Percentiles rank a stretch among this genome's conserved stretches.
Evolutionary conservation across 345 rosid species (phyloP).

Genomic region (Brassica cretica): DNA sequence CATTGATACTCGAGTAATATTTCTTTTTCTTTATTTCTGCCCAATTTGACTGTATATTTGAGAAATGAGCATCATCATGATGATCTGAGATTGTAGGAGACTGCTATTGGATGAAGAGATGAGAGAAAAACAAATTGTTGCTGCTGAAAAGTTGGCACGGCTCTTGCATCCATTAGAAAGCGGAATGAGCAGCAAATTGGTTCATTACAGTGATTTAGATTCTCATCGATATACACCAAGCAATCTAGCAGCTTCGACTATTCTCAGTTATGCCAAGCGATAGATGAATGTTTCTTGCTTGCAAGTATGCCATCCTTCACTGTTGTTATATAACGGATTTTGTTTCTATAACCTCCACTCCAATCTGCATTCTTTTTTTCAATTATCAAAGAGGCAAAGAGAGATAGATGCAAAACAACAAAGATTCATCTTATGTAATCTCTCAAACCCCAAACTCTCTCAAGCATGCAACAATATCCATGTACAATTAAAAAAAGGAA

Average conservation of each 20-base stretch:
- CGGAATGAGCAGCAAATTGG: conserved; percentile 19
- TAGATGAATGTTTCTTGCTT: background rate
- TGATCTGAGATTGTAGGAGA: conserved; percentile 49
- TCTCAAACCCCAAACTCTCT: conserved; percentile 32
- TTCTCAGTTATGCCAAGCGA: conserved; percentile 49
- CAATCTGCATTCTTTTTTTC: background rate
- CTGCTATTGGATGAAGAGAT: conserved; percentile 45
- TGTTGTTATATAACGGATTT: background rate
- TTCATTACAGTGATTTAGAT: conserved; percentile 24
- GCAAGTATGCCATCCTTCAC: background rate
- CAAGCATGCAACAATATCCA: conserved; percentile 35
- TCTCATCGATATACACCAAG: conserved; percentile 52
- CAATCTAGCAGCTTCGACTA: conserved; percentile 63
- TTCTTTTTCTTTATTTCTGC: background rate
- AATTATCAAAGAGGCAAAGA: background rate
- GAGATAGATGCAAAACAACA: conserved; percentile 10
- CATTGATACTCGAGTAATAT: conserved; percentile 59
- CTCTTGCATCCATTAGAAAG: conserved; percentile 56
- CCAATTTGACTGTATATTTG: background rate
- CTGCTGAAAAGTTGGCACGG: conserved; percentile 56
- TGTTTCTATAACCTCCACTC: background rate
- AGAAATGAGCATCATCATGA: conserved; percentile 15
- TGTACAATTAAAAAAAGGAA: conserved; percentile 10
- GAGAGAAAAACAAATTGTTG: conserved; percentile 58
- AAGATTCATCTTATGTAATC: conserved; percentile 29